Conservation (phyloP, 78 protist species). For the Planoprotostelium fungivorum region DNA sequence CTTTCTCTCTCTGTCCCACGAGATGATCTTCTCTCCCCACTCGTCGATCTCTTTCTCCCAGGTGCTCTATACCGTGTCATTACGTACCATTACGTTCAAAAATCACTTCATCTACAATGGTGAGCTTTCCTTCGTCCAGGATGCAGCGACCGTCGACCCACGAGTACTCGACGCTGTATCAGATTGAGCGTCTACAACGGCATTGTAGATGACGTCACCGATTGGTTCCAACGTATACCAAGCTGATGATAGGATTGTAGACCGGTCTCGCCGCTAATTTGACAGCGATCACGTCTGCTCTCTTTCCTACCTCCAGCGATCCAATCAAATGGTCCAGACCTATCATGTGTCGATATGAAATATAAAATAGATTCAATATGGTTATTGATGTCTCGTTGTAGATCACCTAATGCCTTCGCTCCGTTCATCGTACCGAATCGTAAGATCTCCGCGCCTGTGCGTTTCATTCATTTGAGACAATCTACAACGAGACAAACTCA, state of each 20-base stretch:
- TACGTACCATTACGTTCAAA: constrained; percentile 2
- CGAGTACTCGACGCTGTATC: constrained; percentile 27
- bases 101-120: constrained; percentile 7
- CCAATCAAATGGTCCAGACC: constrained; percentile 38
- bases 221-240: constrained; percentile 59
- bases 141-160: constrained; percentile 48
- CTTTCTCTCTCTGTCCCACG: not conserved
- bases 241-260: constrained; percentile 43
- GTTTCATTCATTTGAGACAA: no score
- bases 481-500: no score
- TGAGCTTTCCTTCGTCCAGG: constrained; percentile 9
- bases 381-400: no score
- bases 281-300: constrained; percentile 52
- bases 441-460: not conserved
- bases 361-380: no score
- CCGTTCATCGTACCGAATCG: constrained; percentile 53
- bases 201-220: not conserved
- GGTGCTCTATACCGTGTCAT: not conserved
- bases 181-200: not conserved
- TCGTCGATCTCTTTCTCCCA: not conserved
- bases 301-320: constrained; percentile 36
- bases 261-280: constrained; percentile 33
- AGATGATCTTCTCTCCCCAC: not conserved
- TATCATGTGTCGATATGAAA: not conserved
- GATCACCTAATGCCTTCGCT: constrained; percentile 53